Evolutionary conservation across 1,284 basidiomycete genomes (phyloP).

Genomic region (Apiotrichum siamense): DNA sequence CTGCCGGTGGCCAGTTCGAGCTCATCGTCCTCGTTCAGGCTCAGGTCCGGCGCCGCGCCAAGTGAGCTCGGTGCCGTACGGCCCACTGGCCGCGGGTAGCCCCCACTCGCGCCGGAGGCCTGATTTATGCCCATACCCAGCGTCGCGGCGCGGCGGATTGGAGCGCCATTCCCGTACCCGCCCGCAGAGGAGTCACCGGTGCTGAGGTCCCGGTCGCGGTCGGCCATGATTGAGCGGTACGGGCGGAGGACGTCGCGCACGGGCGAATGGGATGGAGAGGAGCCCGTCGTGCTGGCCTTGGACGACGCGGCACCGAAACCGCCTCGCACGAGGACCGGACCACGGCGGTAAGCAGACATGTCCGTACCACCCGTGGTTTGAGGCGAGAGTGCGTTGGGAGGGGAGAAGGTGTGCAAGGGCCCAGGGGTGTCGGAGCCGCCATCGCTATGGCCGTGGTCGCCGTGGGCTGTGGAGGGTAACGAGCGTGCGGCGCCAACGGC

Average conservation of each 20-base stretch:
- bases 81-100: background rate
- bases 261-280: slow-evolving; percentile 23
- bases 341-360: slow-evolving; percentile 19
- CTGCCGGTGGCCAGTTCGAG: background rate
- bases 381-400: slow-evolving; percentile 19
- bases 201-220: slow-evolving; percentile 5
- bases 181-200: background rate
- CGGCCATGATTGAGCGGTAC: slow-evolving; percentile 1
- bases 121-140: no score
- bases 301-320: slow-evolving; percentile 31
- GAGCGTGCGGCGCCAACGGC: background rate
- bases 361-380: slow-evolving; percentile 29
- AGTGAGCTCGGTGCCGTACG: slow-evolving; percentile 7
- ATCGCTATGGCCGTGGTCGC: no score
- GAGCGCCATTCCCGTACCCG: background rate
- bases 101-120: background rate
- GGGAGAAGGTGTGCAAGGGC: background rate
- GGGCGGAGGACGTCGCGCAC: slow-evolving; percentile 8
- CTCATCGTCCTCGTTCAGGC: slow-evolving; percentile 3
- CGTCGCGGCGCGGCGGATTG: background rate
- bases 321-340: slow-evolving; percentile 43
- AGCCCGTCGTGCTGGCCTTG: slow-evolving; percentile 10
- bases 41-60: no score
- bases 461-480: background rate
- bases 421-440: background rate